Base-by-base conservation (phyloP, 2,329 filamentous ascomycete genomes). In the Fusarium sarcochroum region DNA sequence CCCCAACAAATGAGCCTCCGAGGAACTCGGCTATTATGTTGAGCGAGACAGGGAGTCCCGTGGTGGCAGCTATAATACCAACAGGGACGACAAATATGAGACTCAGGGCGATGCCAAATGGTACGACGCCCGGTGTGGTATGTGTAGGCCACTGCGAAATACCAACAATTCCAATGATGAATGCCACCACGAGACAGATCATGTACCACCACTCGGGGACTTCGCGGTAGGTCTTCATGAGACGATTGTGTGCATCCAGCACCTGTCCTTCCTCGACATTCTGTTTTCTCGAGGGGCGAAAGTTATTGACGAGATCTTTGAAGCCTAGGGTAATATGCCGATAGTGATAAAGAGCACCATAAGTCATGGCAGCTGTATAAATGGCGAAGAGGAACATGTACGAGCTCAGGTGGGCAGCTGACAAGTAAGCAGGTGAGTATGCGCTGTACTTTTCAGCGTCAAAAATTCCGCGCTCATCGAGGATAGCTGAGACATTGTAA, bases 11-110 rank as follows among this genome's bases (percentile, higher is more conserved):
- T 5, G 77, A 76, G 6, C 83, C 83, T n/a, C 80, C 82, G 14
- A 85, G 81, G 34, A 84, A 80, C 71, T 84, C 82, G n/a, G 82
- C 80, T 10, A 85, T 63, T 2, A 85, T 82, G 52, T 84, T 84
- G 21, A 84, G 74, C 3, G 77, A 79, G 17, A 81, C 76, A 35
- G 80, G 74, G 18, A 80, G 75, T 1, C 80, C 81, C 0, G 81
- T 85, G 38, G 80, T 84, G 27, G 82, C 77, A 23, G 75, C 73
- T 48, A 84, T 78, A 38, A 85, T 82, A 5, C 83, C 83, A 6
- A 82, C 73, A 0, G 82, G 83, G 1, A 85, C 70, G 15, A 83
- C 77, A 42, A 85, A 80, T 20, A 84, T 62, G 8, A 83, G 60
- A 38, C 79, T 80, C 6, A 84, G 70, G 2, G 73, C 68, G 27